Evolutionary conservation across 1,139 yeast species (phyloP), one percentile per base, ranked within the genome.

Genomic region (Protomyces macrosporus): DNA sequence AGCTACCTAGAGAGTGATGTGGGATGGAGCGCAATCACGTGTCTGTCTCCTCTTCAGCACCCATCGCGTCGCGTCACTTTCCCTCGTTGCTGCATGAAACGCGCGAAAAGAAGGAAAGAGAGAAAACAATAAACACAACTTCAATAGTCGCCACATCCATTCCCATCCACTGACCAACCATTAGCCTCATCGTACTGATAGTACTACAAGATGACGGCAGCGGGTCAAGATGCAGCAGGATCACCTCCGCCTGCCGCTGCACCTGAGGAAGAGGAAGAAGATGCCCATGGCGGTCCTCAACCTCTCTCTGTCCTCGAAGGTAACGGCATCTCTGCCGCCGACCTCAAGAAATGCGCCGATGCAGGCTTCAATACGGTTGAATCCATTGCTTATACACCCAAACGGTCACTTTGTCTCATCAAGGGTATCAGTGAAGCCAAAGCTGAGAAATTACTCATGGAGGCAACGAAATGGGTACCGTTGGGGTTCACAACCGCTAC

Each of bases 401-500:
- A 88, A 71, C 85, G 95, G 70, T 84, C 83, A 7, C 78, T 93
- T 57, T 77, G 88, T 58, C 81, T 82, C 4, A 88, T 95, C 57
- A 90, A 90, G 73, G 98, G 98, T 54, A 90, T 93, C 52, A 88
- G 96, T 34, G 99, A 95, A 73, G 93, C 95, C 61, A 95, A 95
- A 74, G 98, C 98, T 0, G 98, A 90, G 71, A 85, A 85, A 71
- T 78, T 93, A 63, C 77, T 90, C 62, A 80, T 80, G 51, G 97
- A 89, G 71, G 97, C 98, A 0, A 83, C 95, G 45, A 85, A 88
- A 70, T 78, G 86, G 62, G 98, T 93, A 1, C 97, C 97, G 7
- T 83, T 95, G 84, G 99, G 99, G 0, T 95, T 93, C 77, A 93
- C 97, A 37, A 93, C 98, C 0, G 98, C 98, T 2, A 87, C 96